Evolutionary conservation across 2,329 filamentous ascomycete genomes (phyloP), one percentile per base, ranked within the genome.

Genomic region (Basipetospora chlamydospora): DNA sequence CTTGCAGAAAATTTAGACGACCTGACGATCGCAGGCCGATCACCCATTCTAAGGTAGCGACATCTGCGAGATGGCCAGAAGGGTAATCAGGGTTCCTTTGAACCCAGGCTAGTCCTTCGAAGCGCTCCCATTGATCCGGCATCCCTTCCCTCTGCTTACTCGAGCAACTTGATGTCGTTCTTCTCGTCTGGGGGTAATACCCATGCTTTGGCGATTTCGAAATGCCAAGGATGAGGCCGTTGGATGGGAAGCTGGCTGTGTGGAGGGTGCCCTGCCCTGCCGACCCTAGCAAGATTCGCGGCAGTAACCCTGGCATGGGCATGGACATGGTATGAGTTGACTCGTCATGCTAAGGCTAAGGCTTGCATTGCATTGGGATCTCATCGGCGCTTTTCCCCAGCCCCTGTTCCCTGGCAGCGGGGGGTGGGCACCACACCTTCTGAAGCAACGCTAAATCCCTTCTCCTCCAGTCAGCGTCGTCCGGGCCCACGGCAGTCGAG

Each of bases 51-150:
- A 13, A 20, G 34, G 26, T 23, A 36, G 34, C 25, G 26, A 21
- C 28, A 37, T 25, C 28, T 37, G 28, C 35, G 35, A 18, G n/a
- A 17, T 16, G 28, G 35, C 28, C 28, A 37, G 35, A 30, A 31
- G 23, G 26, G 35, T 20, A 37, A 37, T 28, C 35, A 21, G 20
- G 16, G 3, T 13, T 31, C 28, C 12, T 13, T 36, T 28, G n/a
- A n/a, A n/a, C n/a, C n/a, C n/a, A n/a, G n/a, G n/a, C n/a, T n/a
- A n/a, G n/a, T n/a, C n/a, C n/a, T n/a, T n/a, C n/a, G n/a, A n/a
- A n/a, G n/a, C n/a, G n/a, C n/a, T n/a, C n/a, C n/a, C n/a, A n/a
- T n/a, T n/a, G n/a, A n/a, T n/a, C n/a, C n/a, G n/a, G n/a, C n/a
- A n/a, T n/a, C n/a, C n/a, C n/a, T n/a, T n/a, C n/a, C n/a, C n/a